Evolutionary conservation across 257 asterid species (phyloP).

Genomic region (Paulownia fortunei): DNA sequence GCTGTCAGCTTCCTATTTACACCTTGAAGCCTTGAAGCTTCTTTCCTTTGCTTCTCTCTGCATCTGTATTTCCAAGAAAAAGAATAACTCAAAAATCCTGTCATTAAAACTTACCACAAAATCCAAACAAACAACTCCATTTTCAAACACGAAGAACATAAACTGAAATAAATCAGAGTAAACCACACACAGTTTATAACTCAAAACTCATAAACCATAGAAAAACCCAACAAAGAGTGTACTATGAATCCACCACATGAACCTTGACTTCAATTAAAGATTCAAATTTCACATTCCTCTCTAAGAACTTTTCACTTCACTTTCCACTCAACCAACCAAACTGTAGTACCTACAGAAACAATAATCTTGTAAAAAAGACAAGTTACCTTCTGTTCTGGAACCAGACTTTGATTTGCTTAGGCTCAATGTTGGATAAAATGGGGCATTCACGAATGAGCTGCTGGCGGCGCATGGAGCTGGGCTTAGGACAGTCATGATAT

Average conservation of each 20-base stretch:
- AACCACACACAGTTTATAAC: neutral
- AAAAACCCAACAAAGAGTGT: neutral
- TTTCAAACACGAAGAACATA: neutral
- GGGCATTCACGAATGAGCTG: conserved; percentile 92
- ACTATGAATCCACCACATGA: neutral
- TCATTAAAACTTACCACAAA: neutral
- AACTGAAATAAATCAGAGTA: neutral
- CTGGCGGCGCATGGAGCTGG: conserved; percentile 86
- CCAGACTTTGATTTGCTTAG: conserved; percentile 96
- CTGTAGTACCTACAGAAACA: neutral
- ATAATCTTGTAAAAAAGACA: neutral
- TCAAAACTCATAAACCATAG: neutral
- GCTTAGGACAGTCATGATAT: conserved; percentile 90
- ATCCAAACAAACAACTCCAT: neutral
- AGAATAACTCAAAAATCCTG: neutral
- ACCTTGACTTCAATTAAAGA: neutral
- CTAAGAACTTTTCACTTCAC: neutral
- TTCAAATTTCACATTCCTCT: neutral
- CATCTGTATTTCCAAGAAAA: conserved; percentile 56
- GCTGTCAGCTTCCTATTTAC: conserved; percentile 91
- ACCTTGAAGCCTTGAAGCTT: conserved; percentile 84
- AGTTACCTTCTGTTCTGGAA: conserved; percentile 85
- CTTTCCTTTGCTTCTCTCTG: conserved; percentile 92
- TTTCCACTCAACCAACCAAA: neutral
- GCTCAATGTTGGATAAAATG: conserved; percentile 82